These are phyloP conservation scores for Cyclocybe aegerita DNA, from an alignment of 768 basidiomycete genomes.

Conservation along the genomic window DNA sequence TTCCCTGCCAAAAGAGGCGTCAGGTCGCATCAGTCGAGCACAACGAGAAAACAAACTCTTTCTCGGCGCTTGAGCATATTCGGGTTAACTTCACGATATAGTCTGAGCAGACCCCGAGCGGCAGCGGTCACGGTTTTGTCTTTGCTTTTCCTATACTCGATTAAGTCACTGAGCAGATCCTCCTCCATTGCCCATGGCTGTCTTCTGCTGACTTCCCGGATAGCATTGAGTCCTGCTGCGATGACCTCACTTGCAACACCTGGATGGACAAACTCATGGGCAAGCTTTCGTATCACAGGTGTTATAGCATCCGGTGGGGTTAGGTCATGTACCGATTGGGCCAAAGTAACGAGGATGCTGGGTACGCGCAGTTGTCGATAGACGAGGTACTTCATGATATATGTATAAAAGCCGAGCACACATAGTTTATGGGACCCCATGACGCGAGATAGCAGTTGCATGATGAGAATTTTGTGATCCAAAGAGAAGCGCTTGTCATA, in stretches of 20 bases:
- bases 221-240: conserved; percentile 93
- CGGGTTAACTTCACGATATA: conserved; percentile 97
- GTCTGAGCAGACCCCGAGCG: conserved; percentile 79
- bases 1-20: conserved; percentile 58
- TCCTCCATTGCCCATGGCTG: conserved; percentile 99
- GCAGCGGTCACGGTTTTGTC: conserved; percentile 94
- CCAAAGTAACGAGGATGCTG: conserved; percentile 89
- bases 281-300: conserved; percentile 88
- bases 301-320: conserved; percentile 91
- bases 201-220: conserved; percentile 89
- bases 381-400: conserved; percentile 90
- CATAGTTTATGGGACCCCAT: conserved; percentile 93
- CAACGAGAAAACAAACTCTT: conserved; percentile 47
- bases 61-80: conserved; percentile 87
- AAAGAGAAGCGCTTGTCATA: conserved; percentile 95
- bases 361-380: conserved; percentile 92
- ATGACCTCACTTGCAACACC: conserved; percentile 96
- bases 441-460: conserved; percentile 94
- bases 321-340: conserved; percentile 92
- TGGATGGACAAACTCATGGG: conserved; percentile 95
- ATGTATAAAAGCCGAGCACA: conserved; percentile 93
- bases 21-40: conserved; percentile 1
- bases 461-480: conserved; percentile 95
- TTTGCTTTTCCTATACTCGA: conserved; percentile 93
- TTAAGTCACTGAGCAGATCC: conserved; percentile 86